Conservation (phyloP, 176 grass and related monocot genomes). For the Juncus effusus region DNA sequence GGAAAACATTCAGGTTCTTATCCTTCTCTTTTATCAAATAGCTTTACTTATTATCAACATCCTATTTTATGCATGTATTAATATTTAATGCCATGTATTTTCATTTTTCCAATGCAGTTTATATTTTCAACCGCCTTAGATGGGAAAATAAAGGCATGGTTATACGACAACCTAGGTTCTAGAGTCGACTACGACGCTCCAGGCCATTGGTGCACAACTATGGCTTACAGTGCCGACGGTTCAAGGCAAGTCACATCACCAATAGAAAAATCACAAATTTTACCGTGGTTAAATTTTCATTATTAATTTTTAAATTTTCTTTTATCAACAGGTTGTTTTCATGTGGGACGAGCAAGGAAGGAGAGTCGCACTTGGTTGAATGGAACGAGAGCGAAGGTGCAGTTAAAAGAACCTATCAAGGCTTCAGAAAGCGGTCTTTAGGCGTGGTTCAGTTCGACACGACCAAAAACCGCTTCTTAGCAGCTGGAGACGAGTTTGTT, state of each 20-base stretch:
- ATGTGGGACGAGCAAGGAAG: constrained; percentile 93
- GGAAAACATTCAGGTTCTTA: constrained; percentile 70
- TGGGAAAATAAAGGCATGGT: constrained; percentile 94
- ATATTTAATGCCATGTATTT: constrained; percentile 12
- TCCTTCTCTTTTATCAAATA: not conserved
- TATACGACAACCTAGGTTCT: constrained; percentile 87
- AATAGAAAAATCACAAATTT: not conserved
- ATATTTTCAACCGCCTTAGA: constrained; percentile 88
- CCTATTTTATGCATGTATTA: constrained; percentile 12
- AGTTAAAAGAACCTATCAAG: constrained; percentile 87
- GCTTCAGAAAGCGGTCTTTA: constrained; percentile 73
- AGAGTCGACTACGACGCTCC: constrained; percentile 95
- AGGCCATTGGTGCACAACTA: constrained; percentile 89
- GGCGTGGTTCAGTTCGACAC: constrained; percentile 94
- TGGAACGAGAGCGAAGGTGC: constrained; percentile 95
- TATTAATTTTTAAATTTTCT: not conserved
- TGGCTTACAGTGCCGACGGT: constrained; percentile 92
- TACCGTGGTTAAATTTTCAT: not conserved
- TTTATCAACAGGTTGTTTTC: constrained; percentile 62
- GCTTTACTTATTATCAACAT: constrained; percentile 5
- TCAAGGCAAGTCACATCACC: constrained; percentile 38
- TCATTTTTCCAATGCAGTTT: constrained; percentile 46
- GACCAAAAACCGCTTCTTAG: constrained; percentile 71
- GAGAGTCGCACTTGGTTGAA: constrained; percentile 75
- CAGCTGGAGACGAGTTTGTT: constrained; percentile 81